phyloP scores from a whole-genome alignment of 345 rosid species.

The Rhizophora apiculata region DNA sequence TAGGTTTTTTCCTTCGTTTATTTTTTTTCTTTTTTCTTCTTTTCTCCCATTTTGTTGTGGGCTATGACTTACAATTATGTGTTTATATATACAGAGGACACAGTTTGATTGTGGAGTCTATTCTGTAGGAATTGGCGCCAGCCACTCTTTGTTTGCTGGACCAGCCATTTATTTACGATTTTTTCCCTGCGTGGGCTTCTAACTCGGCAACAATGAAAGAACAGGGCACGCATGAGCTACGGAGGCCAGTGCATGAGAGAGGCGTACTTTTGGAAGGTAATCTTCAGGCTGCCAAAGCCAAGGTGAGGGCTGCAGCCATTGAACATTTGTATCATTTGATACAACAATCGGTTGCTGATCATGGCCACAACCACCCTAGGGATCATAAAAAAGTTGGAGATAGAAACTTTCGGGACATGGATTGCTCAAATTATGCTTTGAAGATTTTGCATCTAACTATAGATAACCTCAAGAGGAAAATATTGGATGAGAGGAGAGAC shows the following conservation, averaged over 20 bases:
- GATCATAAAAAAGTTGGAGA: constrained; percentile 2
- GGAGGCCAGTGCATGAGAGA: constrained; percentile 34
- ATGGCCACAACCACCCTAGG: neutral
- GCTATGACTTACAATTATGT: too few relatives aligned
- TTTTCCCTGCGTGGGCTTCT: constrained; percentile 51
- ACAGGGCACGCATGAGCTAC: neutral
- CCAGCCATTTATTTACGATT: constrained; percentile 50
- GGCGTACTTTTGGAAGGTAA: constrained; percentile 24
- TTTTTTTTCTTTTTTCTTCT: too few relatives aligned
- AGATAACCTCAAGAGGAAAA: constrained; percentile 46
- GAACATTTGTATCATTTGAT: constrained; percentile 62
- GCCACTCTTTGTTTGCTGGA: constrained; percentile 68
- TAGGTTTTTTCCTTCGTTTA: too few relatives aligned
- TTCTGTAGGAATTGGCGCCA: constrained; percentile 49
- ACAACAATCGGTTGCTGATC: constrained; percentile 31
- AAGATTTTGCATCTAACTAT: constrained; percentile 47
- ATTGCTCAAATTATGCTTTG: constrained; percentile 28
- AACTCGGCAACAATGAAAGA: constrained; percentile 33
- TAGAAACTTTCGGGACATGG: neutral
- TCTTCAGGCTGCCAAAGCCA: constrained; percentile 1
- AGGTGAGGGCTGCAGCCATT: constrained; percentile 51
- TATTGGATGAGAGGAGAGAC: constrained; percentile 16
- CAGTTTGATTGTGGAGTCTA: constrained; percentile 27
- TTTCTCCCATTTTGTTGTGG: too few relatives aligned
- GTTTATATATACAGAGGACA: constrained; percentile 45